Base-by-base conservation (phyloP, 306 rosid species). In the Cicer yamashitae region DNA sequence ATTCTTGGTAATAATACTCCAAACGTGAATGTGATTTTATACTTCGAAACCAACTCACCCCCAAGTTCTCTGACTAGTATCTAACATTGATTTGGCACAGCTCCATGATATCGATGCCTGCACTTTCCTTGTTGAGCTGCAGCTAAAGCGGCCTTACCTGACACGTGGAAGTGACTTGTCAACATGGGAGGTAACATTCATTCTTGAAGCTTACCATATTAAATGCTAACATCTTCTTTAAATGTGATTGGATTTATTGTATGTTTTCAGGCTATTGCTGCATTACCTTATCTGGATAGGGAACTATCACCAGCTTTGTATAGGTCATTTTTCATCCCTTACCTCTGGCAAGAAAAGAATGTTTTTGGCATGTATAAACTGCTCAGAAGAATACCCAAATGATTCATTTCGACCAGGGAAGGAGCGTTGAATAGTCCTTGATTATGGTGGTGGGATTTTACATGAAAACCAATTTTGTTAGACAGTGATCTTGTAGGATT, bases 361-460 rank as follows among this genome's bases (percentile, higher is more conserved):
- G 88, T 87, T 25, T 96, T 96, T 82, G 99, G 99, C 83, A 84
- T 84, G 92, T 96, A 96, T 84, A 93, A 89, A 84, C 86, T 93
- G 74, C 87, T 89, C 60, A 77, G 80, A 81, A 93, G 91, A 78
- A 75, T 84, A 81, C 75, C 80, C 25, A 77, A 80, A 66, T 91
- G 81, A 82, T 60, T 70, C 18, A 18, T 18, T 77, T 34, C 6
- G 30, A 60, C 18, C 52, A 0, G 1, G 43, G 22, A 10, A 20
- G 0, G 14, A 46, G 53, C 2, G 2, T 22, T 4, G 45, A 50
- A n/a, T 56, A 50, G 80, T 40, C 43, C 56, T 67, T 18, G 76
- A 67, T 48, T 15, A 5, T 59, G 51, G 18, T 44, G 40, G 58
- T 43, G 37, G 60, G 77, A 53, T 63, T 63, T 70, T 11, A 54